Base-by-base conservation (phyloP, 225 moss, liverwort and hornwort species). In the Antitrichia curtipendula region DNA sequence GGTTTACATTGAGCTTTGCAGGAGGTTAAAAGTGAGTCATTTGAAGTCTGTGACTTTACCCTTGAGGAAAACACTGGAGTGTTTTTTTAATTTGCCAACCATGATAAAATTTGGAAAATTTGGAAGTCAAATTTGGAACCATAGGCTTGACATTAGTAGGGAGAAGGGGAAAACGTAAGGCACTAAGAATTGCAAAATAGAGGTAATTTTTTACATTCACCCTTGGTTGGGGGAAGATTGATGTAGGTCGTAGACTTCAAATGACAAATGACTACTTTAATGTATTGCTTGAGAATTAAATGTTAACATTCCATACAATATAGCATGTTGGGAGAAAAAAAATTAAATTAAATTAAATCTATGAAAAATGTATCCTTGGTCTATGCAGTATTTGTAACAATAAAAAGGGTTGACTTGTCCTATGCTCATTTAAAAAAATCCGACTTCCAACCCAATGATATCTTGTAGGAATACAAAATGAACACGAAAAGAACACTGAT, bases 141-240 rank as follows among this genome's bases (percentile, higher is more conserved):
- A 11, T 0, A n/a, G 7, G 3, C 7, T 13, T 12, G 10, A 6
- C 1, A 12, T 6, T 21, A 4, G 4, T 3, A 2, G 6, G 4
- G 2, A 4, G 12, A 2, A 24, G 10, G 13, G 40, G 4, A 38
- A 0, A 41, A 16, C 3, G 1, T 0, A 9, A 0, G 41, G 16
- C 27, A 41, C 8, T 8, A 23, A 40, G 13, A 38, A 23, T 23
- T 7, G 0, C 13, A 69, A 24, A 68, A 68, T 13, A 7, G 23
- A 69, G 13, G 40, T 24, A 24, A 40, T 8, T 8, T 40, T 38
- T 68, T 68, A 66, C 6, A 24, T 40, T 68, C 22, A n/a, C 36
- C 66, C 13, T 68, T 38, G 7, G 6, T 5, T 34, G 31, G 9
- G 18, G 17, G 18, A 18, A 18, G 63, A 64, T n/a, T n/a, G n/a